Conservation (phyloP, 352 stramenopile genomes). For the Pythium sukuiense region DNA sequence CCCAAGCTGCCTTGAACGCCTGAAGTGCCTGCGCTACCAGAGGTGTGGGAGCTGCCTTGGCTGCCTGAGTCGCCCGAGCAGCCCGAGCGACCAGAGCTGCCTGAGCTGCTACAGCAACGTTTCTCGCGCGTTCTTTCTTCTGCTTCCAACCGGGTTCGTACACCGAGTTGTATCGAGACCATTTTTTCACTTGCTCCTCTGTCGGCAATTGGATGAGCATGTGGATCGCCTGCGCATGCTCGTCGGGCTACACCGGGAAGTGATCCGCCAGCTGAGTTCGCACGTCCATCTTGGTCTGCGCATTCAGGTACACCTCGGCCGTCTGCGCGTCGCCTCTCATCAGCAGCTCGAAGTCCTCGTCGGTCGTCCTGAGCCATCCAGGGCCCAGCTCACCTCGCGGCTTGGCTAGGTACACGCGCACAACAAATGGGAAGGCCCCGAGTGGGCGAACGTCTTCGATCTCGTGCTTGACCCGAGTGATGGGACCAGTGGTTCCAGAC, state of each 20-base stretch:
- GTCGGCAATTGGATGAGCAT: background rate
- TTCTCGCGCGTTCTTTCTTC: too few species aligned
- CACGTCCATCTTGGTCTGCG: background rate
- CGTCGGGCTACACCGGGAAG: background rate
- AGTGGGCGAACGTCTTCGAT: background rate
- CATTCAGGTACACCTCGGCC: background rate
- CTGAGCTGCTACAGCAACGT: too few species aligned
- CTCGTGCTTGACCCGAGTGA: background rate
- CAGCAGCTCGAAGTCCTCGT: background rate
- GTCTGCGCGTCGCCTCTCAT: background rate
- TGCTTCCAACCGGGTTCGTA: too few species aligned
- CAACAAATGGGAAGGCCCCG: background rate
- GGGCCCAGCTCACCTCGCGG: too few species aligned
- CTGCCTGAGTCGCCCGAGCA: too few species aligned
- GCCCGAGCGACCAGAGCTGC: too few species aligned
- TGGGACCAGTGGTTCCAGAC: background rate
- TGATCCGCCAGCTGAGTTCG: background rate
- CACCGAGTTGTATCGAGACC: too few species aligned
- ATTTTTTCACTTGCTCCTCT: background rate
- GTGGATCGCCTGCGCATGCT: background rate
- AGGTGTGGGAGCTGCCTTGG: too few species aligned
- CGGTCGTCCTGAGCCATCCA: background rate
- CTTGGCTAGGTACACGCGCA: background rate
- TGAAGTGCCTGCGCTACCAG: too few species aligned
- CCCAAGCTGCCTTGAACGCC: too few species aligned